Percentiles rank a stretch among this genome's conserved stretches.
Conservation (phyloP, 495 filamentous ascomycete species). For the Neurospora sp. region DNA sequence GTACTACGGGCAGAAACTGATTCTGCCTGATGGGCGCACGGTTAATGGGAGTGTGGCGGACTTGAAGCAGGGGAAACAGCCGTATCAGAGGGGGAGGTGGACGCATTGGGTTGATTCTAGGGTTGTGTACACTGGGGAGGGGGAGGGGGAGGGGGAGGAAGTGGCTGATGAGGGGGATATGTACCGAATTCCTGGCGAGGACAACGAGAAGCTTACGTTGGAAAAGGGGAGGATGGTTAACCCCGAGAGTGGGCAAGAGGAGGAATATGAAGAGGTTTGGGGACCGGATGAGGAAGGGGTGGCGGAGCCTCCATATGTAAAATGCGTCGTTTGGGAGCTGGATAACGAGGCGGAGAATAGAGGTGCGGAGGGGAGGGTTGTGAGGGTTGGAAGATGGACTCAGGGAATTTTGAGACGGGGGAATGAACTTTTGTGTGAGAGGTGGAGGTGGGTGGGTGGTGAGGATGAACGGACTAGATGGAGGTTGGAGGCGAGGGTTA, state of each 20-base stretch:
- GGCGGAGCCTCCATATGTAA: conserved; percentile 23
- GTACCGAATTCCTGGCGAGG: conserved; percentile 16
- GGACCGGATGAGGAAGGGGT: conserved; percentile 36
- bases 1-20: neutral
- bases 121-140: neutral
- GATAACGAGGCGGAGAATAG: conserved; percentile 6
- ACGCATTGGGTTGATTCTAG: conserved; percentile 44
- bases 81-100: conserved; percentile 22
- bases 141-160: conserved; percentile 5
- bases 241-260: conserved; percentile 28
- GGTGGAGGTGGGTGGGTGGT: conserved; percentile 12
- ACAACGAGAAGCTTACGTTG: conserved; percentile 29
- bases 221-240: conserved; percentile 43
- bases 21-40: neutral
- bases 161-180: conserved; percentile 43
- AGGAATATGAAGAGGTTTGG: conserved; percentile 48
- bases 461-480: conserved; percentile 5
- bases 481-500: conserved; percentile 7
- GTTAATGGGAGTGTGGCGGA: neutral
- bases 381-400: conserved; percentile 37
- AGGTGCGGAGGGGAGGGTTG: conserved; percentile 11
- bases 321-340: conserved; percentile 35
- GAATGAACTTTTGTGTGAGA: conserved; percentile 4
- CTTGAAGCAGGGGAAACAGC: neutral
- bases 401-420: conserved; percentile 12